Percentiles rank a stretch among this genome's conserved stretches.
Evolutionary conservation across 495 filamentous ascomycete genomes (phyloP).

Genomic region (Neurospora intermedia): DNA sequence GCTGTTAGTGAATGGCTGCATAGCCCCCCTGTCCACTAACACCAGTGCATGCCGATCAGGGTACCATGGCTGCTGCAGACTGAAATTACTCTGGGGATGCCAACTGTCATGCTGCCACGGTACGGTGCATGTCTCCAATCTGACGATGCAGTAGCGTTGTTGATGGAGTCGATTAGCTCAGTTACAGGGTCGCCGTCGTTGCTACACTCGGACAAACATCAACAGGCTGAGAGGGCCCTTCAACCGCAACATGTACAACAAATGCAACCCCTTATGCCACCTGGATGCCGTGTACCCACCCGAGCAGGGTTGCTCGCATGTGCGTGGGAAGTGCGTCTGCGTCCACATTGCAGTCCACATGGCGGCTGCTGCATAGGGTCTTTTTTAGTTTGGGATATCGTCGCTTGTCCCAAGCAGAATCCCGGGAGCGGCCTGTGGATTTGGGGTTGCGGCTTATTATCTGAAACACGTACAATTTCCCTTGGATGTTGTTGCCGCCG

Average conservation of each 20-base stretch:
- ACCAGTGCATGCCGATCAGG: not conserved
- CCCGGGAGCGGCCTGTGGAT: not conserved
- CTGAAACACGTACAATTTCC: not conserved
- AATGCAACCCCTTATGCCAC: not conserved
- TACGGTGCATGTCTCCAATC: not conserved
- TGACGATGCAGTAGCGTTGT: not conserved
- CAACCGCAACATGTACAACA: not conserved
- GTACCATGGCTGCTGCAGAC: not conserved
- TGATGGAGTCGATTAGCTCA: not conserved
- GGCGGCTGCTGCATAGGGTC: not conserved
- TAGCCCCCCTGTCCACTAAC: not conserved
- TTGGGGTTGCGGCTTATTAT: not conserved
- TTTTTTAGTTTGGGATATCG: not conserved
- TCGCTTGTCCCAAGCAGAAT: not conserved
- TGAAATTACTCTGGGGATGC: not conserved
- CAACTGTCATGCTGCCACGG: not conserved
- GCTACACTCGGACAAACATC: not conserved
- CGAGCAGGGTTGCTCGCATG: not conserved
- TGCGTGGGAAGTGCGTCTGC: not conserved
- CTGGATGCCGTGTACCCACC: not conserved
- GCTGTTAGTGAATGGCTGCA: not conserved
- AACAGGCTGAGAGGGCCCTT: not conserved
- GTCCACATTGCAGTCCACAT: not conserved
- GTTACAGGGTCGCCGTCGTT: not conserved
- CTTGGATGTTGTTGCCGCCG: not conserved